A percentile compares a stretch with the other conserved stretches of the same genome.
Conservation (phyloP, 2,329 filamentous ascomycete species). For the Sporothrix inflata region DNA sequence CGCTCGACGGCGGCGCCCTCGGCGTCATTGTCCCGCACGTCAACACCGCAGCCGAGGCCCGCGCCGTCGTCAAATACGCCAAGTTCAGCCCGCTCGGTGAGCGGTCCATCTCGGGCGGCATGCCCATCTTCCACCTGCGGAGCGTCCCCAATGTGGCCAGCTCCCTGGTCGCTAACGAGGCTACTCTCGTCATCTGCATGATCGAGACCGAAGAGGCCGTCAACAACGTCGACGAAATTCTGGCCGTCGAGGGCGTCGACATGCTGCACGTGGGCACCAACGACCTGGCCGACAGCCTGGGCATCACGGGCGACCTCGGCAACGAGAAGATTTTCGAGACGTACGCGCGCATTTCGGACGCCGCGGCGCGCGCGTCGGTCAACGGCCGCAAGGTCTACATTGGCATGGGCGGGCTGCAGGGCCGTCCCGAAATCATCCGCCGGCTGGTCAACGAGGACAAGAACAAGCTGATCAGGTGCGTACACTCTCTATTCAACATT, state of each 20-base stretch:
- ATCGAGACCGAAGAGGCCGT: slow-evolving; percentile 13
- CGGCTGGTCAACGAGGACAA: slow-evolving; percentile 13
- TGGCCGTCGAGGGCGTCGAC: slow-evolving; percentile 9
- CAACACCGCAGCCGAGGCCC: slow-evolving; percentile 12
- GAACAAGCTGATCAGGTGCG: slow-evolving; percentile 18
- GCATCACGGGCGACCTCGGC: slow-evolving; percentile 15
- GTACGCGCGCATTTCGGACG: slow-evolving; percentile 7
- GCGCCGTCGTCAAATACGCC: slow-evolving; percentile 1
- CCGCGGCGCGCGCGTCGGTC: slow-evolving; percentile 6
- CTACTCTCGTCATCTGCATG: slow-evolving; percentile 14
- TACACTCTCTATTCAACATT: neutral
- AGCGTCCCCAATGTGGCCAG: slow-evolving; percentile 1
- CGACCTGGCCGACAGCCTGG: slow-evolving; percentile 13
- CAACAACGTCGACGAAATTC: neutral
- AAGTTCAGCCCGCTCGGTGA: slow-evolving; percentile 10
- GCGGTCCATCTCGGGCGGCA: slow-evolving; percentile 10
- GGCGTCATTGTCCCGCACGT: slow-evolving; percentile 19
- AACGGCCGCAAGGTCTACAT: slow-evolving; percentile 20
- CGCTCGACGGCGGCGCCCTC: slow-evolving; percentile 11
- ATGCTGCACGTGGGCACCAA: slow-evolving; percentile 16
- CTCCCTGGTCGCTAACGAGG: neutral
- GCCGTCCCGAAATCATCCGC: slow-evolving; percentile 10
- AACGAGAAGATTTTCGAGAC: slow-evolving; percentile 18
- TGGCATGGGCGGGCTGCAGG: slow-evolving; percentile 19
- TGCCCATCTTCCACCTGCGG: slow-evolving; percentile 9